A percentile compares a stretch with the other conserved stretches of the same genome.
These are phyloP conservation scores for Entomortierella lignicola DNA, from an alignment of 192 early-diverging fungal genomes.

Conservation along the genomic window DNA sequence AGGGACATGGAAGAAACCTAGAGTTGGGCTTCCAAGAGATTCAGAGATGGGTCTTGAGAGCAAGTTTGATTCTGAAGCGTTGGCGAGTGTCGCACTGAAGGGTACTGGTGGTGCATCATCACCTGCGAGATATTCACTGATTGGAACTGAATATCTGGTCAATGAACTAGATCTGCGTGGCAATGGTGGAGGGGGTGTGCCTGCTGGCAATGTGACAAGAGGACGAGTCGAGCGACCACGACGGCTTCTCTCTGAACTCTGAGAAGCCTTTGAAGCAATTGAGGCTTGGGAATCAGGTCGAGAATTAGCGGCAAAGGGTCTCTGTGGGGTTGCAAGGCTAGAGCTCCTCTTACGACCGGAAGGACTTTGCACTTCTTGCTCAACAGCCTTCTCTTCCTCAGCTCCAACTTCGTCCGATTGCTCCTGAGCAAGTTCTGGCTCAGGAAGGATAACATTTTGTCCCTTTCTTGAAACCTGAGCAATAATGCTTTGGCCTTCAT, in stretches of 20 bases:
- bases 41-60: background rate
- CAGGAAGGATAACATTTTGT: slow-evolving; percentile 11
- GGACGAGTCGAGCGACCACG: slow-evolving; percentile 30
- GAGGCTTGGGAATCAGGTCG: slow-evolving; percentile 28
- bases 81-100: slow-evolving; percentile 4
- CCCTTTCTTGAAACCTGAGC: slow-evolving; percentile 51
- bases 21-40: slow-evolving; percentile 29
- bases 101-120: slow-evolving; percentile 45
- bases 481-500: slow-evolving; percentile 51
- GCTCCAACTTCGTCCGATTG: background rate
- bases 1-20: slow-evolving; percentile 34
- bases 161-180: slow-evolving; percentile 46
- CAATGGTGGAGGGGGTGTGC: slow-evolving; percentile 40
- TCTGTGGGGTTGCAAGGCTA: slow-evolving; percentile 8
- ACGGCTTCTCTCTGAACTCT: slow-evolving; percentile 32
- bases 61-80: background rate
- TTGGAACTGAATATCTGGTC: slow-evolving; percentile 38
- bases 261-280: slow-evolving; percentile 16
- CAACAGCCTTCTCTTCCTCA: background rate
- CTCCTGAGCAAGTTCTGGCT: background rate
- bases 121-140: slow-evolving; percentile 26
- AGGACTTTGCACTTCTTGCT: background rate
- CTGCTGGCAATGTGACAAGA: slow-evolving; percentile 29
- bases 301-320: background rate
- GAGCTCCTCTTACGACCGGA: slow-evolving; percentile 26